These are phyloP conservation scores for Filobasidium uniguttulatum DNA, from an alignment of 1,284 basidiomycete species.

Conservation along the genomic window DNA sequence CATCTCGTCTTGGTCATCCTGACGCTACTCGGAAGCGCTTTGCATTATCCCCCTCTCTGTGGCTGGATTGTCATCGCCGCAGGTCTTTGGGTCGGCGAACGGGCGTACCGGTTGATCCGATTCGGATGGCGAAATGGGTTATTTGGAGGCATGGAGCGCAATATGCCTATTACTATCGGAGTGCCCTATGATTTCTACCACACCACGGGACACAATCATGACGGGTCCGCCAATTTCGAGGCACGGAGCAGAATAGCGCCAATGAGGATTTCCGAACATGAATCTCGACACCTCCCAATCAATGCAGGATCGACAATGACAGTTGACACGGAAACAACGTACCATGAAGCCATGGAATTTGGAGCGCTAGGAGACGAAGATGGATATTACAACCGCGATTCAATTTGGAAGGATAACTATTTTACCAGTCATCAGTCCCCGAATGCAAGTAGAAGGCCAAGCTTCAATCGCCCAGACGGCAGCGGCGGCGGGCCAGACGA, in stretches of 20 bases:
- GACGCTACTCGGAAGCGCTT: slow-evolving; percentile 48
- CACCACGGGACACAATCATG: neutral
- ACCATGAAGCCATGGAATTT: neutral
- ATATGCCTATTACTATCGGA: slow-evolving; percentile 9
- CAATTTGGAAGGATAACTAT: slow-evolving; percentile 1
- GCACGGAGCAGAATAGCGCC: no score
- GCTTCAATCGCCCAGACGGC: no score
- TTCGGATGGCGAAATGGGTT: slow-evolving; percentile 55
- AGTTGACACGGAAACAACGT: slow-evolving; percentile 6
- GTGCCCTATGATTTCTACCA: slow-evolving; percentile 8
- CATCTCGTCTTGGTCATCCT: slow-evolving; percentile 54
- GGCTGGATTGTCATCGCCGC: slow-evolving; percentile 50
- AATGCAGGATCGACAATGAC: neutral
- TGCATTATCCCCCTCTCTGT: slow-evolving; percentile 55
- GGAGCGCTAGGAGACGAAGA: neutral
- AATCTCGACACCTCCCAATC: neutral
- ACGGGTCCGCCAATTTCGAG: neutral
- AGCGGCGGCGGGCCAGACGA: neutral
- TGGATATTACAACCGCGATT: neutral
- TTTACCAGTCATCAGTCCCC: neutral
- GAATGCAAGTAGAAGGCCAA: neutral
- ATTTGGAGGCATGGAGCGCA: slow-evolving; percentile 18
- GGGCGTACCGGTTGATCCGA: slow-evolving; percentile 47
- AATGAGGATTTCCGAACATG: slow-evolving; percentile 1
- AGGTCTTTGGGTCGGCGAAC: slow-evolving; percentile 52